phyloP scores from a whole-genome alignment of 2,329 filamentous ascomycete species.

The Tolypocladium ovalisporum region DNA sequence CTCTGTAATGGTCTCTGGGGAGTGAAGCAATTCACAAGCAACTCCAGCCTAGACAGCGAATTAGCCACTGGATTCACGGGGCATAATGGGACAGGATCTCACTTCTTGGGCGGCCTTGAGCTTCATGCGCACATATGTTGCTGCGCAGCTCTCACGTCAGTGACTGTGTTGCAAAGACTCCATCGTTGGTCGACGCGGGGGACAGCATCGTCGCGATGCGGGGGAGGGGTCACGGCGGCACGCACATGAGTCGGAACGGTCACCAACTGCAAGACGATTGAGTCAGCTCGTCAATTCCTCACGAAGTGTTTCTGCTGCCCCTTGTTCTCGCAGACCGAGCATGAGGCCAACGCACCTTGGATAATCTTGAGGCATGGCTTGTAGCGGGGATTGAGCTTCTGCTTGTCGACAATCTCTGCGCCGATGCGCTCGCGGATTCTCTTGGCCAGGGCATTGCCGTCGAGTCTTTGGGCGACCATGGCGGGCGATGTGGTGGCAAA shows the following conservation, averaged over 20 bases:
- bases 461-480: conserved; percentile 87
- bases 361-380: conserved; percentile 87
- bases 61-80: neutral
- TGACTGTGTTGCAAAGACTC: neutral
- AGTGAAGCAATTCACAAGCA: conserved; percentile 73
- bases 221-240: conserved; percentile 2
- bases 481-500: conserved; percentile 40
- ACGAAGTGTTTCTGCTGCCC: neutral
- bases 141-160: conserved; percentile 33
- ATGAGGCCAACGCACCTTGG: conserved; percentile 53
- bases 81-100: conserved; percentile 10
- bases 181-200: neutral
- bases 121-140: conserved; percentile 99
- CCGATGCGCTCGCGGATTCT: conserved; percentile 75
- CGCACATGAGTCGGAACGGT: conserved; percentile 80
- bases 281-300: conserved; percentile 9
- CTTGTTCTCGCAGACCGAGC: neutral
- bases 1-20: conserved; percentile 71
- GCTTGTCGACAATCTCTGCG: conserved; percentile 68
- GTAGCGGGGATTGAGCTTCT: conserved; percentile 76
- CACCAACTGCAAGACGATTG: conserved; percentile 54
- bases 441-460: conserved; percentile 92
- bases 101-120: conserved; percentile 92
- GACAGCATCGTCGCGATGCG: conserved; percentile 8
- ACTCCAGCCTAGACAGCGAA: conserved; percentile 63